Conservation (phyloP, 495 filamentous ascomycete species). For the Podospora pseudocomata region DNA sequence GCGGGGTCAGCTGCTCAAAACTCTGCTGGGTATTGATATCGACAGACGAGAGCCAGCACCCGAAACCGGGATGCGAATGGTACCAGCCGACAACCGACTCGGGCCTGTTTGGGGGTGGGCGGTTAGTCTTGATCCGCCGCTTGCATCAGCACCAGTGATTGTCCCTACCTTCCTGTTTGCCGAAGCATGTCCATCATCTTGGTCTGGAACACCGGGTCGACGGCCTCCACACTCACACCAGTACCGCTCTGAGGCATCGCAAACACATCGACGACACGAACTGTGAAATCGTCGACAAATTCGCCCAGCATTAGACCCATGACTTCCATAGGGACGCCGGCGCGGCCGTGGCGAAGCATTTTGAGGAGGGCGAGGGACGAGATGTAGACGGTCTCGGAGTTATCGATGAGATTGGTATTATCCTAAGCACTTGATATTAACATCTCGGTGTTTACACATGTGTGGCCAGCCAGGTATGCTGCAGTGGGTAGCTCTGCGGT, state of each 20-base stretch:
- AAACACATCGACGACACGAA: slow-evolving; percentile 95
- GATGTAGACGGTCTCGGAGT: slow-evolving; percentile 99
- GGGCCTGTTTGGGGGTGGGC: slow-evolving; percentile 51
- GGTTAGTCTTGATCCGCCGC: background rate
- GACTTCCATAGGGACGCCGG: slow-evolving; percentile 99
- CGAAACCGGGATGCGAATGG: slow-evolving; percentile 98
- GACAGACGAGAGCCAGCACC: slow-evolving; percentile 97
- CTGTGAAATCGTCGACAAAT: slow-evolving; percentile 98
- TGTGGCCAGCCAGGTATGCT: slow-evolving; percentile 5
- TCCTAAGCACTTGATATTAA: slow-evolving; percentile 51
- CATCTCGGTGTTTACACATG: background rate
- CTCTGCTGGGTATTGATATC: slow-evolving; percentile 99
- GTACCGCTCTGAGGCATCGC: slow-evolving; percentile 99
- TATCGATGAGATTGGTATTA: slow-evolving; percentile 85
- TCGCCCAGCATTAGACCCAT: slow-evolving; percentile 99
- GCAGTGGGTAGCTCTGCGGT: background rate
- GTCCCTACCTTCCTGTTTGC: slow-evolving; percentile 84
- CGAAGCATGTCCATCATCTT: slow-evolving; percentile 99
- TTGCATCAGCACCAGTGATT: background rate
- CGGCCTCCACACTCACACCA: slow-evolving; percentile 95
- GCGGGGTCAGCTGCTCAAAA: slow-evolving; percentile 94
- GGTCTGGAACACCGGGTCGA: slow-evolving; percentile 96
- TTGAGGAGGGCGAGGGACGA: slow-evolving; percentile 95
- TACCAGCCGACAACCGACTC: slow-evolving; percentile 99
- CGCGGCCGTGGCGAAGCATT: slow-evolving; percentile 96